Evolutionary conservation across 768 basidiomycete species (phyloP), one percentile per base, ranked within the genome.

Genomic region (Ephemerocybe angulata): DNA sequence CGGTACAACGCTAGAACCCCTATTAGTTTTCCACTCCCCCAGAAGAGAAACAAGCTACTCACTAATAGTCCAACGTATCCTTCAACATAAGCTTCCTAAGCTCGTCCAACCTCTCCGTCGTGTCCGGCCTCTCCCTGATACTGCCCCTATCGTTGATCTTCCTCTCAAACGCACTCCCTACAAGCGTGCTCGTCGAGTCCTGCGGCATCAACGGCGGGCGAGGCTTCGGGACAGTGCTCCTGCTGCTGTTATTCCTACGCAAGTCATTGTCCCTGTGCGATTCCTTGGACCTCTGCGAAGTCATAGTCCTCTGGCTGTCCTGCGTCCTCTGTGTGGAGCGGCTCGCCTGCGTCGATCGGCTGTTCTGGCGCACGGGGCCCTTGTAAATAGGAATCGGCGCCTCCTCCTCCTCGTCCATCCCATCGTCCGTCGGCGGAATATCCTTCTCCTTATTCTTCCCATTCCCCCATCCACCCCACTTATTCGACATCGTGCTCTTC

Each of bases 51-150:
- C 24, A 35, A 57, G 40, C 50, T 25, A 78, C 86, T 69, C 63
- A 90, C 88, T 90, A 91, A 62, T 84, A 89, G 64, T 90, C 86
- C 52, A 90, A 70, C 47, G 73, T 76, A 52, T 88, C 83, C 63
- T 85, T 86, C 17, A 60, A 50, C 88, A 91, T 89, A 51, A 83
- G 67, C 42, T 77, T 80, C 38, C 88, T 77, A 56, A 91, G 65
- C 30, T 83, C 82, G 4, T 80, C 78, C 40, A 91, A 67, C 46
- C 84, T 73, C 44, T 80, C 80, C 2, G 73, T 68, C 0, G 88
- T 88, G 63, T 90, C 86, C 0, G 77, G 70, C 35, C 68, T 75
- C 55, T 78, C 78, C 50, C 72, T 71, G 37, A 82, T 72, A 2
- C 80, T 76, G 28, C 84, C 85, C 0, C 76, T 70, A 54, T 89